These are phyloP conservation scores for Guyanaporus albipodus DNA, from an alignment of 768 basidiomycete species.

Conservation along the genomic window DNA sequence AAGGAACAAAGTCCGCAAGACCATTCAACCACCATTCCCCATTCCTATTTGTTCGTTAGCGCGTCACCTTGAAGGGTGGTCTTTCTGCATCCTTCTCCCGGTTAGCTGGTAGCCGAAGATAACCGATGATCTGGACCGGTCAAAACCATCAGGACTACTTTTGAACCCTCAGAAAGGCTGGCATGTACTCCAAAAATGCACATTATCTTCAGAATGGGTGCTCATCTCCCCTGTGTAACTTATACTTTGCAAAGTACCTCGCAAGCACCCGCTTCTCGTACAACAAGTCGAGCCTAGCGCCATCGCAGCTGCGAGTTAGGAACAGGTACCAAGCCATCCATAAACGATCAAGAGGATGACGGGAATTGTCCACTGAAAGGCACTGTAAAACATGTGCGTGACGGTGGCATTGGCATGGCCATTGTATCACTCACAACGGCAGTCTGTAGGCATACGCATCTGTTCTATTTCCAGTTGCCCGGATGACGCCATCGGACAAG, in stretches of 20 bases:
- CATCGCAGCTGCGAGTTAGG: neutral
- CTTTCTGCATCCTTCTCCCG: too few relatives aligned
- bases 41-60: too few relatives aligned
- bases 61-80: too few relatives aligned
- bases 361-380: conserved; percentile 33
- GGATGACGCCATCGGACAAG: conserved; percentile 25
- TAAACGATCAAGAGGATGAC: conserved; percentile 22
- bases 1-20: too few relatives aligned
- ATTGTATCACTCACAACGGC: conserved; percentile 20
- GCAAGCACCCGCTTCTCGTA: conserved; percentile 30
- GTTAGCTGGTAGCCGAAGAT: too few relatives aligned
- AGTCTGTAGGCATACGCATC: conserved; percentile 24
- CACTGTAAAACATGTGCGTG: conserved; percentile 5
- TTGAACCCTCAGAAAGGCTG: too few relatives aligned
- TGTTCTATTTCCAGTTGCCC: conserved; percentile 20
- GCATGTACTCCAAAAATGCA: too few relatives aligned
- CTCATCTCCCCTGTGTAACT: conserved; percentile 14
- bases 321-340: neutral
- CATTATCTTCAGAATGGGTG: too few relatives aligned
- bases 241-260: conserved; percentile 20
- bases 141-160: too few relatives aligned
- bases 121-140: too few relatives aligned
- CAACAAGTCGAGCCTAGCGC: conserved; percentile 27
- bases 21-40: too few relatives aligned
- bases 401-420: neutral